Evolutionary conservation across 2,329 filamentous ascomycete genomes (phyloP).

Genomic region (Colletotrichum horii): DNA sequence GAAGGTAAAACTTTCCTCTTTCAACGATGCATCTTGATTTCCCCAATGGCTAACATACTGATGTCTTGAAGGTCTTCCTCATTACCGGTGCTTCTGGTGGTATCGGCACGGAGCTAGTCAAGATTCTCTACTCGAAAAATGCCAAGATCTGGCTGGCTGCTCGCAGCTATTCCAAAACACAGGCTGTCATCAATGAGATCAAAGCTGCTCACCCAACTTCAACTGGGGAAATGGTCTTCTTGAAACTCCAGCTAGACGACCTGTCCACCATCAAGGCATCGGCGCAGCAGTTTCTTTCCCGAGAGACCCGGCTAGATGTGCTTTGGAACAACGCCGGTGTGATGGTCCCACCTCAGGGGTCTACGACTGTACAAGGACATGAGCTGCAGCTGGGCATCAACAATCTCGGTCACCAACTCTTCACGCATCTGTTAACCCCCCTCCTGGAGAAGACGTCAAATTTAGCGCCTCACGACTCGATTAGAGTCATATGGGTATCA

Average conservation of each 20-base stretch:
- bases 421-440: background rate
- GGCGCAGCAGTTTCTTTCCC: background rate
- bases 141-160: background rate
- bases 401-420: background rate
- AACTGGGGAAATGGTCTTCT: background rate
- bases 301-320: background rate
- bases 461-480: accelerated
- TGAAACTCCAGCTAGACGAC: background rate
- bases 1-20: accelerated
- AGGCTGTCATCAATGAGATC: background rate
- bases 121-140: background rate
- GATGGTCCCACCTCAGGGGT: background rate
- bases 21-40: background rate
- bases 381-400: background rate
- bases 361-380: background rate
- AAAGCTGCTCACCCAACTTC: background rate
- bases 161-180: background rate
- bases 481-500: background rate
- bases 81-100: background rate
- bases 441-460: accelerated
- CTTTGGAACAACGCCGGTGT: background rate
- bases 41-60: background rate
- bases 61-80: background rate
- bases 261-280: background rate
- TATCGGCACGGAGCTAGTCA: background rate